Conservation (phyloP, 2,329 filamentous ascomycete genomes). For the Sarocladium strictum region DNA sequence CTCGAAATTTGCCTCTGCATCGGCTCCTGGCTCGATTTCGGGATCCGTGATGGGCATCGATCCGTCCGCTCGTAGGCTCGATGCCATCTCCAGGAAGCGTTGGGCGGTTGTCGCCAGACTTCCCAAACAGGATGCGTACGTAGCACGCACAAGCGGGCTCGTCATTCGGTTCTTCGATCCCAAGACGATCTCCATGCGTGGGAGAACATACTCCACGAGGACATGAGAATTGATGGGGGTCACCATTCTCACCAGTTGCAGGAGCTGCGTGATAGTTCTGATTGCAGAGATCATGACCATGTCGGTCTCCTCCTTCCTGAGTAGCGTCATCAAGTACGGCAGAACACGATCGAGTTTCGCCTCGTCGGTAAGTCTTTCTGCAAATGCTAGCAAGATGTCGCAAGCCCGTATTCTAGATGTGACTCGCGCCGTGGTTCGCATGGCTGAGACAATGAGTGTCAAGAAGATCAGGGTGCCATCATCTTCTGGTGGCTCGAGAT, state of each 20-base stretch:
- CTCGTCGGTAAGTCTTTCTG: constrained; percentile 87
- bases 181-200: constrained; percentile 52
- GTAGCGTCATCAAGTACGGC: constrained; percentile 77
- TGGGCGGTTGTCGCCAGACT: constrained; percentile 81
- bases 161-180: constrained; percentile 40
- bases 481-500: constrained; percentile 60
- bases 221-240: constrained; percentile 70
- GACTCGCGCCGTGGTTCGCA: constrained; percentile 83
- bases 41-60: constrained; percentile 72
- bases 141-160: constrained; percentile 71
- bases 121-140: constrained; percentile 88
- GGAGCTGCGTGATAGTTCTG: constrained; percentile 78
- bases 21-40: constrained; percentile 67
- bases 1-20: constrained; percentile 66
- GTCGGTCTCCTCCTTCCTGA: constrained; percentile 71
- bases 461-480: constrained; percentile 92
- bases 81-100: constrained; percentile 83
- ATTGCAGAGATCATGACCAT: constrained; percentile 81
- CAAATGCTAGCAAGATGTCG: constrained; percentile 85
- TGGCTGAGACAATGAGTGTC: constrained; percentile 78
- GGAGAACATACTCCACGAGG: constrained; percentile 62
- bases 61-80: constrained; percentile 77
- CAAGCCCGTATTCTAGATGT: constrained; percentile 85
- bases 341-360: constrained; percentile 90
- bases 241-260: constrained; percentile 82